A percentile compares a stretch with the other conserved stretches of the same genome.
These are phyloP conservation scores for Trametes pubescens DNA, from an alignment of 1,284 basidiomycete species.

Conservation along the genomic window DNA sequence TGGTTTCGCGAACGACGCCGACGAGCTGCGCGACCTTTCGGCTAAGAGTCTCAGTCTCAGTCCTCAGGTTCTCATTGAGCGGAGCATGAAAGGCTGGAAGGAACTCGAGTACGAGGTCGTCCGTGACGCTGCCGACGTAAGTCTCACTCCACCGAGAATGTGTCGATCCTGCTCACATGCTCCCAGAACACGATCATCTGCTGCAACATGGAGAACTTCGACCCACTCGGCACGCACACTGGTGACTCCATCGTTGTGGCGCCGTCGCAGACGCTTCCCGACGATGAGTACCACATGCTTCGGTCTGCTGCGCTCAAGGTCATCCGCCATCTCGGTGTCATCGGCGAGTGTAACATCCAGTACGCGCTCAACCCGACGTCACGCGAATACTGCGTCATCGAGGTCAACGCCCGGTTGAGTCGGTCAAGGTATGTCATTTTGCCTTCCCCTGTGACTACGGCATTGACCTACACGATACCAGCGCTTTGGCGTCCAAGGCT, in stretches of 20 bases:
- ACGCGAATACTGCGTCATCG: conserved; percentile 97
- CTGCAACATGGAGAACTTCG: conserved; percentile 99
- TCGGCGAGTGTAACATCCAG: conserved; percentile 99
- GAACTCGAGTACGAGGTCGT: conserved; percentile 99
- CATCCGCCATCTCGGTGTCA: conserved; percentile 92
- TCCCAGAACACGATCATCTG: conserved; percentile 92
- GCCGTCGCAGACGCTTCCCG: conserved; percentile 96
- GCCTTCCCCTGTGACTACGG: conserved; percentile 51
- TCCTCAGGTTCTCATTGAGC: conserved; percentile 97
- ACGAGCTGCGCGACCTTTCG: conserved; percentile 94
- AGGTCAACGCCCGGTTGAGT: conserved; percentile 88
- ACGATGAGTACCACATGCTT: conserved; percentile 99
- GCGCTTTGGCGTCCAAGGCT: conserved; percentile 96
- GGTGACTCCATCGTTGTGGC: conserved; percentile 99
- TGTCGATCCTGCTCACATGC: conserved; percentile 8
- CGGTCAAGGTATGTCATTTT: conserved; percentile 47
- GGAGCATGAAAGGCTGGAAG: conserved; percentile 99
- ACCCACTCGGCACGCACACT: conserved; percentile 99
- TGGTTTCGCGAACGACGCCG: conserved; percentile 95
- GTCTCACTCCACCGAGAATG: conserved; percentile 41
- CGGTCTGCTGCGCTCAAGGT: conserved; percentile 95
- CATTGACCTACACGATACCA: conserved; percentile 48
- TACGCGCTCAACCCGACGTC: conserved; percentile 96
- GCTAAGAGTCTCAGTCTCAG: conserved; percentile 92
- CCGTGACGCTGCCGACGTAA: conserved; percentile 92